Conservation (phyloP, 352 stramenopile species). For the Phytophthora agathidicida region DNA sequence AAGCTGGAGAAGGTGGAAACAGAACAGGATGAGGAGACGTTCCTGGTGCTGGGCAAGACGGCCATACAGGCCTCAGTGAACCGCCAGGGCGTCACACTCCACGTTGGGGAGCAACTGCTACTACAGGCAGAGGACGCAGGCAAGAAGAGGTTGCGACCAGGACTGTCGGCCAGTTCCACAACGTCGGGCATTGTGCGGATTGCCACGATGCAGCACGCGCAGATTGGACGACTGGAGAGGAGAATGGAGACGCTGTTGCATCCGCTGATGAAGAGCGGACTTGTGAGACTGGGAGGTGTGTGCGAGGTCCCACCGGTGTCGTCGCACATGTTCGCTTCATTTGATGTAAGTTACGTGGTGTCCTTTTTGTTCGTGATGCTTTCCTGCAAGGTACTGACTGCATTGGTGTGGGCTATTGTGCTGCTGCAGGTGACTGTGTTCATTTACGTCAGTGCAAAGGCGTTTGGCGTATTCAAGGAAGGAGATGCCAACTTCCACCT, state of each 20-base stretch:
- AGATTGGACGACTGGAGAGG: conserved; percentile 68
- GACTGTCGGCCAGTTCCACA: conserved; percentile 9
- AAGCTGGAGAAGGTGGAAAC: conserved; percentile 19
- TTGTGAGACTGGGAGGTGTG: conserved; percentile 54
- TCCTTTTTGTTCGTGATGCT: background rate
- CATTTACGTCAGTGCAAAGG: conserved; percentile 60
- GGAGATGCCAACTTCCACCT: conserved; percentile 64
- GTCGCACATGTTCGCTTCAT: conserved; percentile 71
- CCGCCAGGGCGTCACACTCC: conserved; percentile 44
- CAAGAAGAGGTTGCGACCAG: conserved; percentile 62
- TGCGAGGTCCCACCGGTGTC: conserved; percentile 53
- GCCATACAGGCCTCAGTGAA: conserved; percentile 56
- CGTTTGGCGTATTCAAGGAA: conserved; percentile 73
- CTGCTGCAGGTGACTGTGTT: conserved; percentile 49
- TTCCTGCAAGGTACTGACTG: background rate
- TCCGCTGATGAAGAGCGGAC: conserved; percentile 63
- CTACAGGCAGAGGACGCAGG: conserved; percentile 76
- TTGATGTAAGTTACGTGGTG: conserved; percentile 41
- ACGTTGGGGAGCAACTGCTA: conserved; percentile 50
- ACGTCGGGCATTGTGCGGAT: conserved; percentile 61
- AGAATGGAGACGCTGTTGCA: conserved; percentile 67
- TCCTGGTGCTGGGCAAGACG: conserved; percentile 52
- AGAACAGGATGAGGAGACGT: conserved; percentile 16
- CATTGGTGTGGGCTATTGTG: too few species aligned
- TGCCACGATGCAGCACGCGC: conserved; percentile 44